phyloP scores from a whole-genome alignment of 176 grass and related monocot species.

The barley (Hordeum vulgare) region DNA sequence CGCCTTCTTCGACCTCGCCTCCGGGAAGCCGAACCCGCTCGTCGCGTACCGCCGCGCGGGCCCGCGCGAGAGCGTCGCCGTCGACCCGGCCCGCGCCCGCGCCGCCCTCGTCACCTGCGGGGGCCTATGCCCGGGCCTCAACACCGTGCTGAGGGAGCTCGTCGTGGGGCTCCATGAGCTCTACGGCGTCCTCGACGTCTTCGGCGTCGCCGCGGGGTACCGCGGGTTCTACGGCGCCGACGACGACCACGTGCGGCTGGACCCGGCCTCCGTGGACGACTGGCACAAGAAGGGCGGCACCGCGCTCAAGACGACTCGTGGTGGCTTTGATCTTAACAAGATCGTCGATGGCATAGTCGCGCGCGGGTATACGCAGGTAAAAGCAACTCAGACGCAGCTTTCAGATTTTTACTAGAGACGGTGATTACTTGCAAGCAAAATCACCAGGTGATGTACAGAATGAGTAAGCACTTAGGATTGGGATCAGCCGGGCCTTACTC shows the following conservation, averaged over 20 bases:
- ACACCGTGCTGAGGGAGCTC: conserved; percentile 88
- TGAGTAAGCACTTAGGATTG: background rate
- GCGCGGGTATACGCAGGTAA: conserved; percentile 77
- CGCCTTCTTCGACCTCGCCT: conserved; percentile 64
- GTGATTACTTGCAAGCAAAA: background rate
- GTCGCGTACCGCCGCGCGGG: conserved; percentile 75
- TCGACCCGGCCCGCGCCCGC: conserved; percentile 55
- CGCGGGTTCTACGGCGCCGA: conserved; percentile 67
- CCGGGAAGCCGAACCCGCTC: conserved; percentile 12
- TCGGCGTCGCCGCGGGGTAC: conserved; percentile 68
- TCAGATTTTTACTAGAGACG: background rate
- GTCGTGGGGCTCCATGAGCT: conserved; percentile 66
- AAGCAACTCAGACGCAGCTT: background rate
- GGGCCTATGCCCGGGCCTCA: conserved; percentile 76
- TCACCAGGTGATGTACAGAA: background rate
- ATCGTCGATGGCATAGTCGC: conserved; percentile 76
- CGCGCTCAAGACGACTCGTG: conserved; percentile 63
- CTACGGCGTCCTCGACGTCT: conserved; percentile 80
- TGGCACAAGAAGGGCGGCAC: conserved; percentile 95
- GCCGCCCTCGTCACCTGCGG: conserved; percentile 91
- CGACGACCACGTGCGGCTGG: conserved; percentile 46
- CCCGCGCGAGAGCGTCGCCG: conserved; percentile 32
- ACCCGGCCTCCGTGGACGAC: conserved; percentile 45
- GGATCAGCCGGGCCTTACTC: background rate
- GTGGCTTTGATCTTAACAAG: conserved; percentile 71